phyloP scores from a whole-genome alignment of 208 protist species.

The Naegleria fowleri region DNA sequence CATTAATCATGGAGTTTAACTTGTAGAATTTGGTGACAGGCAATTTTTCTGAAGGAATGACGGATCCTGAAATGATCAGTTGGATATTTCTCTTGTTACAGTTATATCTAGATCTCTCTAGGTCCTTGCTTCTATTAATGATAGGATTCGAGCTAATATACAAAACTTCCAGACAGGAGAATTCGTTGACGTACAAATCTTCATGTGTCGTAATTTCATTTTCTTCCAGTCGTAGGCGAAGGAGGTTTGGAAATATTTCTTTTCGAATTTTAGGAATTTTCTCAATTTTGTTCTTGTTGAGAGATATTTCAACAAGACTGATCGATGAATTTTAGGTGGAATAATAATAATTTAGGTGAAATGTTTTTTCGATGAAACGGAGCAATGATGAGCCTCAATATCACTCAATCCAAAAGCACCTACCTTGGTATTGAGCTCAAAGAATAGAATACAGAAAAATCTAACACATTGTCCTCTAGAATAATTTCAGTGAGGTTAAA shows the following conservation, averaged over 20 bases:
- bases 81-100: background rate
- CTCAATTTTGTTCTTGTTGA: background rate
- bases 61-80: background rate
- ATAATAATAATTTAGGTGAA: too few species aligned
- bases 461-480: background rate
- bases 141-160: background rate
- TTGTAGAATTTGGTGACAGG: background rate
- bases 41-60: background rate
- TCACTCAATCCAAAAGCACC: background rate
- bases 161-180: background rate
- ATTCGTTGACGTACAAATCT: background rate
- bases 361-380: too few species aligned
- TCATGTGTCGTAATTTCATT: background rate
- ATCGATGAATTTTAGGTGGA: too few species aligned
- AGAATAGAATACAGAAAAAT: background rate
- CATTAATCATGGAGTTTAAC: background rate
- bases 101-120: background rate
- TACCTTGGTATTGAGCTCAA: background rate
- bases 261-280: background rate
- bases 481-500: background rate
- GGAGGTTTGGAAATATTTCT: background rate
- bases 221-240: background rate
- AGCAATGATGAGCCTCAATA: background rate
- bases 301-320: background rate
- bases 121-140: background rate